Evolutionary conservation across 208 protist species (phyloP).

Genomic region (Trypanosoma lewisi): DNA sequence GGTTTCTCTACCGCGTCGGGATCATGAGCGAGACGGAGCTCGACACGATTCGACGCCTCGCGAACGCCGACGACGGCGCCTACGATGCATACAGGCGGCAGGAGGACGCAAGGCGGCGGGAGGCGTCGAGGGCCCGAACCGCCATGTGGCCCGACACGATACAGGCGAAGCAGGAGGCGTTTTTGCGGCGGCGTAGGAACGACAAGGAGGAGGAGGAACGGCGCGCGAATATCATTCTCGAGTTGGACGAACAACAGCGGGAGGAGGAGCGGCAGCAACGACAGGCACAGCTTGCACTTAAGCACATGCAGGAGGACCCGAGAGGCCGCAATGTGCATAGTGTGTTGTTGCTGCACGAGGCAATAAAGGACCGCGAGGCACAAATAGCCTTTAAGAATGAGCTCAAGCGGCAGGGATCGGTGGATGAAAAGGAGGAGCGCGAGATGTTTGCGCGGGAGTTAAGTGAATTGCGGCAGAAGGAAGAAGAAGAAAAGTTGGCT

Average conservation of each 20-base stretch:
- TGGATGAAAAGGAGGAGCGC: conserved; percentile 24
- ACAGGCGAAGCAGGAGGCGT: conserved; percentile 57
- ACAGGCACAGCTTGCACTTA: conserved; percentile 45
- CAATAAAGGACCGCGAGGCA: conserved; percentile 59
- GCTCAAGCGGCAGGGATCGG: conserved; percentile 33
- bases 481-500: conserved; percentile 42
- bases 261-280: conserved; percentile 52
- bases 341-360: conserved; percentile 54
- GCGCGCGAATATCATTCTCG: conserved; percentile 54
- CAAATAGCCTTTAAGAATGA: conserved; percentile 64
- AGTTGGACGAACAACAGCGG: conserved; percentile 53
- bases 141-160: conserved; percentile 70
- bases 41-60: conserved; percentile 54
- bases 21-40: conserved; percentile 79
- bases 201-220: conserved; percentile 54
- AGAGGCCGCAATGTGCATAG: conserved; percentile 64
- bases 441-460: conserved; percentile 41
- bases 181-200: conserved; percentile 39
- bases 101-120: conserved; percentile 36
- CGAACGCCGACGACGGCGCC: conserved; percentile 22
- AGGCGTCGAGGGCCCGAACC: conserved; percentile 42
- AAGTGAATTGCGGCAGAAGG: conserved; percentile 29
- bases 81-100: conserved; percentile 23
- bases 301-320: conserved; percentile 68
- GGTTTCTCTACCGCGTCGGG: conserved; percentile 48